Evolutionary conservation across 805 yeast genomes (phyloP), one percentile per base, ranked within the genome.

Genomic region (Saturnispora gosingensis): DNA sequence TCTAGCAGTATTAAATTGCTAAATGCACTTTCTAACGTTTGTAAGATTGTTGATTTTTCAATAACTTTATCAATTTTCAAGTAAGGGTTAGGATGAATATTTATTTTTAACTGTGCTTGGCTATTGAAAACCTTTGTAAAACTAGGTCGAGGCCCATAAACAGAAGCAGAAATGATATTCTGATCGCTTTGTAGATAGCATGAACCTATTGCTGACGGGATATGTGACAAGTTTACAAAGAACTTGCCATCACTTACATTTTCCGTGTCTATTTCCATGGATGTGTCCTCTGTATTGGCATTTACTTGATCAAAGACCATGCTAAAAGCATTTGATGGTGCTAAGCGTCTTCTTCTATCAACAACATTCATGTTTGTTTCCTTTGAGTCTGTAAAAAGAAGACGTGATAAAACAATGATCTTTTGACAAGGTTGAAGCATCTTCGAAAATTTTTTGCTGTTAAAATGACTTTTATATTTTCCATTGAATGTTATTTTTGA

Each of bases 81-180:
- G 38, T 52, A 56, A 4, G 55, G 53, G 13, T 54, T 51, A 15
- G 50, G 34, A 43, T 52, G 51, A 30, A 65, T 45, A 15, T 56
- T 55, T 11, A 66, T 55, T 39, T 65, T 61, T 35, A 66, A 46
- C 18, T 51, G 55, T 3, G 69, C 68, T 52, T 60, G 62, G 13
- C 60, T 54, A 79, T 60, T 63, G 38, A 65, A 66, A 8, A 58
- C 54, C 39, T 58, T 58, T 10, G 61, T 59, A 44, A 65, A 65
- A 30, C 61, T 81, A 7, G 98, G 97, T 57, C 89, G 75, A 4
- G 98, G 98, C 0, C 98, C 98, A 66, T 82, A 86, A 0, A 91
- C 82, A 4, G 88, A 75, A 1, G 84, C 83, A 50, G 82, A 78
- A 5, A 88, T 67, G 45, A 81, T 76, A 25, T 78, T 77, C 25